A percentile compares a stretch with the other conserved stretches of the same genome.
These are phyloP conservation scores for Gentiana dahurica DNA, from an alignment of 257 asterid genomes.

Conservation along the genomic window DNA sequence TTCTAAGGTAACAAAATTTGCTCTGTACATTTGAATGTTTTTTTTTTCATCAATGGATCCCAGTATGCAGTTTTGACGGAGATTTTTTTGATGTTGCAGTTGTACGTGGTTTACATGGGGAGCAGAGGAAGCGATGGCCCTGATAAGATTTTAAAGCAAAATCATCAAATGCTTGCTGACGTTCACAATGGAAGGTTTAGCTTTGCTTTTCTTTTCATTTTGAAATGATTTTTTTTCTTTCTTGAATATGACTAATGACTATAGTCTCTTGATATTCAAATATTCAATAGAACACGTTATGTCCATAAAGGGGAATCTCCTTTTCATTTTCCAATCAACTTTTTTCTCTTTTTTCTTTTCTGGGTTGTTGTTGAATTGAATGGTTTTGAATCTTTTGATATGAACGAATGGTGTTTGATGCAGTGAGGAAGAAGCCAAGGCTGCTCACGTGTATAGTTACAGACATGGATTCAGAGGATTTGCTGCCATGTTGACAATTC, in stretches of 20 bases:
- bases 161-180: conserved; percentile 59
- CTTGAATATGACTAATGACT: background rate
- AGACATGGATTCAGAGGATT: conserved; percentile 89
- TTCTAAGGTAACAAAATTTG: conserved; percentile 43
- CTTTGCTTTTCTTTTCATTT: conserved; percentile 2
- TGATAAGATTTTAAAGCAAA: conserved; percentile 66
- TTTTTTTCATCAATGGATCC: background rate
- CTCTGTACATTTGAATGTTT: background rate
- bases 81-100: conserved; percentile 25
- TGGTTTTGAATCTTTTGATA: background rate
- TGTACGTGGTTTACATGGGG: conserved; percentile 97
- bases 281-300: too few relatives aligned
- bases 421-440: conserved; percentile 73
- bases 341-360: conserved; percentile 2
- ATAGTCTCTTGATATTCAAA: too few relatives aligned
- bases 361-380: conserved; percentile 3
- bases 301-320: background rate
- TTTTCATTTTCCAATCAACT: background rate
- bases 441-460: conserved; percentile 79
- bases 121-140: conserved; percentile 55
- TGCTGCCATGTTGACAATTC: conserved; percentile 84
- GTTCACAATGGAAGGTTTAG: conserved; percentile 74
- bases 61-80: too few relatives aligned
- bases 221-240: background rate
- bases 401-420: conserved; percentile 3